Evolutionary conservation across 129 eudicot genomes (phyloP), one percentile per base, ranked within the genome.

Genomic region (Flaveria robusta): DNA sequence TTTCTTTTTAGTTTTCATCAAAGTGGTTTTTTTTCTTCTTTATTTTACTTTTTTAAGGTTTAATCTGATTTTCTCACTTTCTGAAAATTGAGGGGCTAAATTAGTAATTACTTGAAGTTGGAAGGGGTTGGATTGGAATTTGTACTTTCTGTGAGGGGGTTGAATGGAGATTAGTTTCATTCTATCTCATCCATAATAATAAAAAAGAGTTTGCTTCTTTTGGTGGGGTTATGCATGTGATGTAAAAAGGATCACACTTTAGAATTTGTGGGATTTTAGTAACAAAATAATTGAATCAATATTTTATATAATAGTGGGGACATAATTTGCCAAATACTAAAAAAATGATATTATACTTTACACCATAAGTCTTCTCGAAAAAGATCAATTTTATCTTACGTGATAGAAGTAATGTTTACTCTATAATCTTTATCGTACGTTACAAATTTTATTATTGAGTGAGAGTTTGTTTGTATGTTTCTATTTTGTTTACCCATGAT

Each of bases 171-270:
- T 70, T 39, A 41, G 26, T 56, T 67, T 74, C 75, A 51, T 67
- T 74, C 84, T 29, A 67, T 82, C 63, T 70, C 78, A 66, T 42
- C 78, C 77, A 20, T 70, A 66, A 76, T 76, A 82, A 66, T 34
- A 72, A 62, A 24, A 54, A 69, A 74, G 37, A 58, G 23, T 31
- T 70, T 68, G 31, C 68, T 75, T 70, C 60, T 81, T 68, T 76
- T 70, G 59, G 78, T 82, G 73, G 58, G 78, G 70, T 55, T 76
- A 19, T 62, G 37, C 59, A 81, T 76, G 81, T 50, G 78, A 70
- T 81, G 81, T 50, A 39, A 71, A 55, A 82, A 70, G 81, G 78
- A 51, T 71, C 79, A 29, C 39, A 72, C 65, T 77, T 37, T 66
- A 69, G 52, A 77, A 43, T 71, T 72, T 81, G 81, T 76, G 74